A percentile compares a stretch with the other conserved stretches of the same genome.
phyloP scores from a whole-genome alignment of 495 filamentous ascomycete genomes.

The Hypoxylon perforatum region DNA sequence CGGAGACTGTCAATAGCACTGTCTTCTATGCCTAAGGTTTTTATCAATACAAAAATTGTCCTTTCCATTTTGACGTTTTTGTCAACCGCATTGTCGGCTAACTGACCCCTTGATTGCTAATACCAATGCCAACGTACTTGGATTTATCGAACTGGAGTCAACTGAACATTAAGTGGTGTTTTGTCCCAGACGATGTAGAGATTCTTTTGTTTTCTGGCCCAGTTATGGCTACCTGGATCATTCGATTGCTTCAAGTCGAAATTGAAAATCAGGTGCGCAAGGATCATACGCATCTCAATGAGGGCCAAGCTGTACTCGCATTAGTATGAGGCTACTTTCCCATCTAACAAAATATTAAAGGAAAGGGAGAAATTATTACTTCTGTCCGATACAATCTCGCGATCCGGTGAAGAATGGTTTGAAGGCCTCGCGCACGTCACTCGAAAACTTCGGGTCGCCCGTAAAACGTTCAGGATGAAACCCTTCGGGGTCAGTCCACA shows the following conservation, averaged over 20 bases:
- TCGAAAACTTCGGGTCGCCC: constrained; percentile 7
- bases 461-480: constrained; percentile 14
- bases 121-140: neutral
- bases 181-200: constrained; percentile 40
- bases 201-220: constrained; percentile 31
- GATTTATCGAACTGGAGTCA: constrained; percentile 31
- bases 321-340: neutral
- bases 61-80: too few species aligned
- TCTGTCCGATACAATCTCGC: constrained; percentile 33
- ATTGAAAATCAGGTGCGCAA: constrained; percentile 24
- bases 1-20: too few species aligned
- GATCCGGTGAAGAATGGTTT: constrained; percentile 33
- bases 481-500: constrained; percentile 20
- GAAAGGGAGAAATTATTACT: constrained; percentile 4
- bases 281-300: constrained; percentile 33
- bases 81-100: too few species aligned
- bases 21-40: too few species aligned
- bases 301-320: constrained; percentile 12
- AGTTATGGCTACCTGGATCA: constrained; percentile 15
- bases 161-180: constrained; percentile 40
- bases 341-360: neutral
- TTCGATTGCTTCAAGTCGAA: constrained; percentile 21
- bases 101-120: too few species aligned
- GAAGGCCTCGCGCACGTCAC: constrained; percentile 21
- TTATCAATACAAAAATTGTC: too few species aligned